Base-by-base conservation (phyloP, 371 early-diverging fungal genomes). In the Lichtheimia hyalospora region DNA sequence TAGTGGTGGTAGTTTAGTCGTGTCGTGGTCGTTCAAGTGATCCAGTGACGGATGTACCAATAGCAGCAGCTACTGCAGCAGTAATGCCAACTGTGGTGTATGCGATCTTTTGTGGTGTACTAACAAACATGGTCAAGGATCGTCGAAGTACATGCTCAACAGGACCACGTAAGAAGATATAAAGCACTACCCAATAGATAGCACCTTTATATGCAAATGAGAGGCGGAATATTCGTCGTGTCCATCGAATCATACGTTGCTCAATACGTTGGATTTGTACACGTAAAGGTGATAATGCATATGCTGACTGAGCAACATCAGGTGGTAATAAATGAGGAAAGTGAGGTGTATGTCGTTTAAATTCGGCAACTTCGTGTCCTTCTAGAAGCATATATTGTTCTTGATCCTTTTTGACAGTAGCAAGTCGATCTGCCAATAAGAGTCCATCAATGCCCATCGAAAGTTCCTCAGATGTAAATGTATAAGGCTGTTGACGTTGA, bases 201-300 rank as follows among this genome's bases (percentile, higher is more conserved):
- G 72, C 70, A 6, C 76, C 76, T 50, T 75, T 67, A 49, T 75
- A 70, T 21, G 70, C 68, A 63, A 75, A 75, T 7, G 76, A 68
- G 3, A 67, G 49, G 13, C 64, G 66, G 49, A 75, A 75, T 12
- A 75, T 27, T 16, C 59, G 61, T 13, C 76, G 60, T 21, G 74
- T 62, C 5, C 64, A 39, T 43, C 77, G 67, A 5, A 71, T 28
- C n/a, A 74, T 3, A 8, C 59, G 63, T 49, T 74, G 72, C 42
- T 77, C 77, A 1, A 64, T 60, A n/a, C 74, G 63, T 6, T 54
- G 41, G 1, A 77, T 27, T 6, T 69, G 74, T 3, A 68, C 58
- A 48, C 57, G 69, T 14, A 73, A 34, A 8, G 77, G 77, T 14
- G 77, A 65, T 18, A 27, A 52, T 2, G 70, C 55, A 49, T 74